Percentiles rank a stretch among this genome's conserved stretches.
phyloP scores from a whole-genome alignment of 192 early-diverging fungal species.

The Rhizophagus prolifer region DNA sequence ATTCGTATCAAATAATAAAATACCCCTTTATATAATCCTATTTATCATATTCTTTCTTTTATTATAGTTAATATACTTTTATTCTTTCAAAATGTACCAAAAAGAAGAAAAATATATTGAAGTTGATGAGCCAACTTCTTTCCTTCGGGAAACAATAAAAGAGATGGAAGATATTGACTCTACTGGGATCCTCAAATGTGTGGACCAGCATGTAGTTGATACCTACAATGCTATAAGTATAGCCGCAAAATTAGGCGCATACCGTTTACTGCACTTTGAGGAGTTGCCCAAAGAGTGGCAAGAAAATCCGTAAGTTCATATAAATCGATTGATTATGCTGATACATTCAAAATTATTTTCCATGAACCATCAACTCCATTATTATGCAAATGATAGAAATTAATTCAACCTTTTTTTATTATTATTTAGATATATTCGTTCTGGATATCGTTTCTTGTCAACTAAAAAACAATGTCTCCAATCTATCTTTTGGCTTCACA shows the following conservation, averaged over 20 bases:
- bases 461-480: slow-evolving; percentile 50
- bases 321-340: not conserved
- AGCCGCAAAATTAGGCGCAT: slow-evolving; percentile 54
- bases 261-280: slow-evolving; percentile 54
- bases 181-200: slow-evolving; percentile 52
- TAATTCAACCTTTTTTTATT: not conserved
- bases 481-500: slow-evolving; percentile 66
- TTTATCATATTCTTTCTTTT: not conserved
- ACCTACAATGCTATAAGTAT: slow-evolving; percentile 48
- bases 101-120: slow-evolving; percentile 40
- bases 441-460: slow-evolving; percentile 56
- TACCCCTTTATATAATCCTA: too few relatives aligned
- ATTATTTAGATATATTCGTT: slow-evolving; percentile 41
- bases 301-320: slow-evolving; percentile 52
- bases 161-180: slow-evolving; percentile 53
- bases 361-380: too few relatives aligned
- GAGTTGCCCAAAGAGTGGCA: slow-evolving; percentile 64
- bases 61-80: not conserved
- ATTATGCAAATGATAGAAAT: slow-evolving; percentile 1
- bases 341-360: not conserved
- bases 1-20: too few relatives aligned
- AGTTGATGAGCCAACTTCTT: slow-evolving; percentile 39
- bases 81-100: not conserved
- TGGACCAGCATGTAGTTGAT: slow-evolving; percentile 55
- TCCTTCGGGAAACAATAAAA: slow-evolving; percentile 35